Conservation (phyloP, 2,329 filamentous ascomycete genomes). For the Plectosphaerella cucumerina region DNA sequence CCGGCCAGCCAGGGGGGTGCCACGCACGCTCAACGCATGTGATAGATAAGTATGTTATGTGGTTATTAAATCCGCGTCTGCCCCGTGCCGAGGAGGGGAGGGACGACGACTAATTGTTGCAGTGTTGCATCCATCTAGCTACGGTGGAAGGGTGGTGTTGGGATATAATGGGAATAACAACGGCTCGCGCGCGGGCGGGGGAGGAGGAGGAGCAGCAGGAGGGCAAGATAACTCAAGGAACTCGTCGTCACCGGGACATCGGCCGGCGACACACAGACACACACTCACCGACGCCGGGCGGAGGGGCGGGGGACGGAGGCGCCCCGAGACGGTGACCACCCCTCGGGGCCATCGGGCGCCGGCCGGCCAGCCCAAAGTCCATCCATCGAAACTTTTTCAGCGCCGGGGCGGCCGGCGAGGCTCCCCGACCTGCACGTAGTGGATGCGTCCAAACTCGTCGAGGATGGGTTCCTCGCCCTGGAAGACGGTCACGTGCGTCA, state of each 20-base stretch:
- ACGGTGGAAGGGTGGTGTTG: background rate
- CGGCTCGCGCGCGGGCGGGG: background rate
- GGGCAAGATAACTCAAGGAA: background rate
- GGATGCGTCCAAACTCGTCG: conserved; percentile 1
- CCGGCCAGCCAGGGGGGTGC: too few species aligned
- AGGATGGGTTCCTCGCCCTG: background rate
- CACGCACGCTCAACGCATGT: too few species aligned
- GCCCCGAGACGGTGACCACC: background rate
- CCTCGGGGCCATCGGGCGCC: too few species aligned
- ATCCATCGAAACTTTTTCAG: background rate
- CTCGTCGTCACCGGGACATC: background rate
- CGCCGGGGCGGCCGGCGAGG: background rate
- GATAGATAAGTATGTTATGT: too few species aligned
- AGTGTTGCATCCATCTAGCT: background rate
- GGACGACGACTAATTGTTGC: background rate
- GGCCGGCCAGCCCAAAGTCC: background rate
- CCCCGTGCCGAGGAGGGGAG: too few species aligned
- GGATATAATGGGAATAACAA: background rate
- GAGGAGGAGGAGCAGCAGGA: background rate
- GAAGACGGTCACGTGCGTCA: background rate
- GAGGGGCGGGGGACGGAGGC: too few species aligned
- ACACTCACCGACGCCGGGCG: too few species aligned
- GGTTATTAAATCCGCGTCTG: too few species aligned
- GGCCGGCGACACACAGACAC: too few species aligned
- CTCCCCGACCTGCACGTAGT: background rate